These are phyloP conservation scores for Aspergillus texensis DNA, from an alignment of 2,329 filamentous ascomycete genomes.

Conservation along the genomic window DNA sequence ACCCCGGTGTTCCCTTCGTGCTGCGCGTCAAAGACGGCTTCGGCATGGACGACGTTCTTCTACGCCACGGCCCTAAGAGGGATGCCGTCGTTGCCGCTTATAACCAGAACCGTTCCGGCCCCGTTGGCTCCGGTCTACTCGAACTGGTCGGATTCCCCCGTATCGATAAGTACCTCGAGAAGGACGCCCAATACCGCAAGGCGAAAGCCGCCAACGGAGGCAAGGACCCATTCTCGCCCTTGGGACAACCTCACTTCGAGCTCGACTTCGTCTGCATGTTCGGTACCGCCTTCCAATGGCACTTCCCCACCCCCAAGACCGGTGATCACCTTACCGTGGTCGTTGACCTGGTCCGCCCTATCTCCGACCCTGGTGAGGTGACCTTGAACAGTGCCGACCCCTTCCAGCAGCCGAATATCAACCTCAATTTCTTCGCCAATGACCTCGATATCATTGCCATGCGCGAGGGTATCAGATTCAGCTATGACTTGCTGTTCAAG, in stretches of 20 bases:
- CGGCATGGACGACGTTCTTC: slow-evolving; percentile 42
- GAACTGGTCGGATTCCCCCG: slow-evolving; percentile 57
- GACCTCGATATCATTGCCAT: slow-evolving; percentile 61
- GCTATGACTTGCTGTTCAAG: slow-evolving; percentile 57
- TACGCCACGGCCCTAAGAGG: slow-evolving; percentile 38
- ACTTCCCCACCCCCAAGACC: slow-evolving; percentile 44
- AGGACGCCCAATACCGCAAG: slow-evolving; percentile 51
- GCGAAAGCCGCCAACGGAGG: slow-evolving; percentile 45
- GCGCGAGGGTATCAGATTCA: slow-evolving; percentile 60
- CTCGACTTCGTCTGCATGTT: slow-evolving; percentile 66
- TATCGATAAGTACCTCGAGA: slow-evolving; percentile 26
- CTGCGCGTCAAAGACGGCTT: slow-evolving; percentile 48
- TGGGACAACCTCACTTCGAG: slow-evolving; percentile 63
- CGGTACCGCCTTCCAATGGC: slow-evolving; percentile 54
- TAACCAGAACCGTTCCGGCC: slow-evolving; percentile 45
- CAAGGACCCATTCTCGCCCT: slow-evolving; percentile 58
- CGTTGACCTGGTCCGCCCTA: slow-evolving; percentile 53
- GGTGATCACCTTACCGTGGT: slow-evolving; percentile 62
- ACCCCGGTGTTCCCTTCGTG: slow-evolving; percentile 46
- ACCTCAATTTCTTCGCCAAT: slow-evolving; percentile 50
- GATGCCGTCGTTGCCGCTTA: slow-evolving; percentile 39
- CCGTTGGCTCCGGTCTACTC: slow-evolving; percentile 45
- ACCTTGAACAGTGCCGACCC: slow-evolving; percentile 45
- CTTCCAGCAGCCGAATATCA: slow-evolving; percentile 44
- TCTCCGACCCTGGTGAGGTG: slow-evolving; percentile 45